A percentile compares a stretch with the other conserved stretches of the same genome.
These are phyloP conservation scores for Rhodotorula glutinis DNA, from an alignment of 1,284 basidiomycete genomes.

Conservation along the genomic window DNA sequence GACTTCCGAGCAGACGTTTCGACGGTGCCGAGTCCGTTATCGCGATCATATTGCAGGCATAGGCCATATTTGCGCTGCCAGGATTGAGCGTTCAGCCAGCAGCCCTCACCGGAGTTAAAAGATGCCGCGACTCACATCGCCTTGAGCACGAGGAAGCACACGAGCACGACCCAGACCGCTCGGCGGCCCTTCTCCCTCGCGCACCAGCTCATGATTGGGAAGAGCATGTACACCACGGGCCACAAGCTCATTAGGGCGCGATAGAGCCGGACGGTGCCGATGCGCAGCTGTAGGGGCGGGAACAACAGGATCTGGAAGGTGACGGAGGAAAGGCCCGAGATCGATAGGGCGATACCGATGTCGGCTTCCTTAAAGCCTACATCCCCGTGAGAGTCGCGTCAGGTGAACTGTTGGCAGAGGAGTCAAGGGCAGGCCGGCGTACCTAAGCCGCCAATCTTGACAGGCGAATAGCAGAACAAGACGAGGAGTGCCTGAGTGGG, in stretches of 20 bases:
- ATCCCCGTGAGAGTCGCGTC: background rate
- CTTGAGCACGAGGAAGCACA: slow-evolving; percentile 41
- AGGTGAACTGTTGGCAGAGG: too few species aligned
- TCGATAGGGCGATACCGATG: slow-evolving; percentile 45
- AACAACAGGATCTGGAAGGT: slow-evolving; percentile 47
- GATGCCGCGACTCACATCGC: slow-evolving; percentile 25
- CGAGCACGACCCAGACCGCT: slow-evolving; percentile 31
- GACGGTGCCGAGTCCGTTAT: slow-evolving; percentile 45
- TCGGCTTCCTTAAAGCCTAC: slow-evolving; percentile 29
- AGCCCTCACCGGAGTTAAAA: too few species aligned
- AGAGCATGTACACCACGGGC: slow-evolving; percentile 44
- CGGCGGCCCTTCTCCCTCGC: slow-evolving; percentile 22
- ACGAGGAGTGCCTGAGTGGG: slow-evolving; percentile 33
- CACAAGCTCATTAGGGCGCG: slow-evolving; percentile 45
- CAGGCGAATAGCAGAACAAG: slow-evolving; percentile 40
- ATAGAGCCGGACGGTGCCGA: slow-evolving; percentile 48
- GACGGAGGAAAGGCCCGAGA: slow-evolving; percentile 45
- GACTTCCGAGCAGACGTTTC: slow-evolving; percentile 41
- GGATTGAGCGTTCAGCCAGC: background rate
- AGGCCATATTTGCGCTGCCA: slow-evolving; percentile 18
- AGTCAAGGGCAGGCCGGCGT: background rate
- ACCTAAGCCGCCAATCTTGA: slow-evolving; percentile 38
- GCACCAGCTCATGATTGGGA: slow-evolving; percentile 44
- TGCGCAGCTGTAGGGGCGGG: slow-evolving; percentile 45
- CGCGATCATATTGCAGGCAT: slow-evolving; percentile 46